These are phyloP conservation scores for Ceratonia siliqua DNA, from an alignment of 306 rosid genomes.

Conservation along the genomic window DNA sequence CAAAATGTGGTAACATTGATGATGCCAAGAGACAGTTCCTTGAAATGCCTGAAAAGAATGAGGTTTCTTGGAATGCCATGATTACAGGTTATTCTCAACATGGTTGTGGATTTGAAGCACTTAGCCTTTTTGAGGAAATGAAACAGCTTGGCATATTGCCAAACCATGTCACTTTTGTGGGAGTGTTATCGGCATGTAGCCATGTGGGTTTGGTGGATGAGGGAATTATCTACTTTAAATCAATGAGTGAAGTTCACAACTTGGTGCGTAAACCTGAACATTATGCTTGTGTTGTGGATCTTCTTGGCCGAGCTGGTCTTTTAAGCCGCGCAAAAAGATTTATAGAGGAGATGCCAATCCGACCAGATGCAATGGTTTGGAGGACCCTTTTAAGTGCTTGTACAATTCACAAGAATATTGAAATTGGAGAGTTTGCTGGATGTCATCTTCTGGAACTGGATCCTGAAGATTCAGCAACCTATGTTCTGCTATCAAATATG, in stretches of 20 bases:
- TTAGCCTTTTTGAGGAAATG: conserved; percentile 72
- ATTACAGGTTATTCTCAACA: conserved; percentile 88
- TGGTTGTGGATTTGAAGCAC: conserved; percentile 71
- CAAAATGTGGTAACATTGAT: conserved; percentile 74
- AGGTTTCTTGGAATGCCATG: conserved; percentile 91
- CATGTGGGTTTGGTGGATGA: conserved; percentile 84
- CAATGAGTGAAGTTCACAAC: conserved; percentile 68
- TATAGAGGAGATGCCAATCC: conserved; percentile 73
- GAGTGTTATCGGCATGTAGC: conserved; percentile 86
- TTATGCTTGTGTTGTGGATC: conserved; percentile 84
- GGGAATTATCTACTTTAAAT: conserved; percentile 72
- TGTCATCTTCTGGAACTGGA: conserved; percentile 73
- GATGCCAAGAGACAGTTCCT: conserved; percentile 73
- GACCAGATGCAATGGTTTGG: conserved; percentile 85
- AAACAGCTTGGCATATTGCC: conserved; percentile 55
- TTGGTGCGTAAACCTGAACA: conserved; percentile 82
- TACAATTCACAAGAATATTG: conserved; percentile 61
- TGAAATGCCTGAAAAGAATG: conserved; percentile 67
- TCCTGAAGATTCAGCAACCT: conserved; percentile 88
- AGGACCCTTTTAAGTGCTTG: conserved; percentile 89
- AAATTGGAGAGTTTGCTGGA: conserved; percentile 87
- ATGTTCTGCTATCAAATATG: conserved; percentile 79
- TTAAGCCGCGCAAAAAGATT: conserved; percentile 61
- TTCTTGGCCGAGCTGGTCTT: conserved; percentile 79
- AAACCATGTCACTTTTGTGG: conserved; percentile 81